A percentile compares a stretch with the other conserved stretches of the same genome.
Conservation (phyloP, 306 rosid genomes). For the Vigna mungo region DNA sequence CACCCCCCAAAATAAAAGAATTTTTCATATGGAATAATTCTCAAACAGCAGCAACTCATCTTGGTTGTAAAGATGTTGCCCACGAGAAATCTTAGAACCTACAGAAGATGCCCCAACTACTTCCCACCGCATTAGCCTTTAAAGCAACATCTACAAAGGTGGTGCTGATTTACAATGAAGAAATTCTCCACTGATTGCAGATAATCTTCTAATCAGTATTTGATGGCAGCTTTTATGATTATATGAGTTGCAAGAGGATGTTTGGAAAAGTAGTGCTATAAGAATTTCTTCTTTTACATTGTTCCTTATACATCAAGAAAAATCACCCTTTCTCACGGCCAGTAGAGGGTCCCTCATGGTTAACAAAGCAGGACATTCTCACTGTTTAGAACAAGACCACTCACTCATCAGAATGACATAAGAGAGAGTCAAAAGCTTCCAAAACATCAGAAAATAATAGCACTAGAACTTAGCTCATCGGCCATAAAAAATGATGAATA, state of each 20-base stretch:
- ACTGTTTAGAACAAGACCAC: slow-evolving; percentile 43
- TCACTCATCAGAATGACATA: slow-evolving; percentile 38
- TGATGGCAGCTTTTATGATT: slow-evolving; percentile 63
- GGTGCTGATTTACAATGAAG: slow-evolving; percentile 62
- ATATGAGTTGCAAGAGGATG: slow-evolving; percentile 57
- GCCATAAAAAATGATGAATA: slow-evolving; percentile 33
- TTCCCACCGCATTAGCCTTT: slow-evolving; percentile 61
- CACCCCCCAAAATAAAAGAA: slow-evolving; percentile 55
- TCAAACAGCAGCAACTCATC: slow-evolving; percentile 71
- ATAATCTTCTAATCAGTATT: slow-evolving; percentile 66
- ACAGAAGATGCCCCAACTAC: slow-evolving; percentile 63
- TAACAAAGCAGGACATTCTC: slow-evolving; percentile 47
- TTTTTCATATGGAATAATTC: slow-evolving; percentile 73
- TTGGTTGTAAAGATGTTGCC: slow-evolving; percentile 63
- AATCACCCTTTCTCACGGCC: slow-evolving; percentile 49
- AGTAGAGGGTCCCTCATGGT: slow-evolving; percentile 50
- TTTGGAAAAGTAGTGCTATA: slow-evolving; percentile 51
- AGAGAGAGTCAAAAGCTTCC: slow-evolving; percentile 34
- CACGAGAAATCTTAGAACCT: slow-evolving; percentile 62
- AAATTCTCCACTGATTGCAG: slow-evolving; percentile 76
- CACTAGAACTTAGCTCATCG: slow-evolving; percentile 40
- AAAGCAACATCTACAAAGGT: slow-evolving; percentile 58
- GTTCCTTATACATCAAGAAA: slow-evolving; percentile 47
- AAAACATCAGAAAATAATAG: slow-evolving; percentile 21
- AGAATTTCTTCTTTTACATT: slow-evolving; percentile 58